Evolutionary conservation across 75 land plant species (phyloP).

Genomic region (Ceratopteris richardii): DNA sequence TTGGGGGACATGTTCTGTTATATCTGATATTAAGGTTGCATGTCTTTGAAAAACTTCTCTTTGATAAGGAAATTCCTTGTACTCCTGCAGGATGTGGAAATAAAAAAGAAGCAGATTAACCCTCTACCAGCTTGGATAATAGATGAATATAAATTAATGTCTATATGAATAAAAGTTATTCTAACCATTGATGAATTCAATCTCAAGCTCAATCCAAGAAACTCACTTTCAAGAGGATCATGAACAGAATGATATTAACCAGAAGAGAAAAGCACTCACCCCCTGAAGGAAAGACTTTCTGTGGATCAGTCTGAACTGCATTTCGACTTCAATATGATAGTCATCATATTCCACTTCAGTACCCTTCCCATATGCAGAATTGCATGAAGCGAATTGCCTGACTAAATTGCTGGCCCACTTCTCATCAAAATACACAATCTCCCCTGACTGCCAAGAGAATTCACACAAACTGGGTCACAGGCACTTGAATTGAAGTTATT

Average conservation of each 20-base stretch:
- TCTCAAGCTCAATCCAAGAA: too few relatives aligned
- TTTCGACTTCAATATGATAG: constrained; percentile 11
- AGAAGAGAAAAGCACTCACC: too few relatives aligned
- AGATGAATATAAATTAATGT: too few relatives aligned
- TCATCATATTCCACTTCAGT: constrained; percentile 15
- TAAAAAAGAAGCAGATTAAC: too few relatives aligned
- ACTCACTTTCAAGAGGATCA: too few relatives aligned
- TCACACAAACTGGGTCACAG: not conserved
- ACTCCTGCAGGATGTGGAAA: constrained; percentile 13
- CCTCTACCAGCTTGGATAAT: too few relatives aligned
- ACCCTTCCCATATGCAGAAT: constrained; percentile 6
- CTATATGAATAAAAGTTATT: too few relatives aligned
- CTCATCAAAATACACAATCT: not conserved
- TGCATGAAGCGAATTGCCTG: not conserved
- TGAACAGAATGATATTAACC: too few relatives aligned
- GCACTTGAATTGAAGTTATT: too few relatives aligned
- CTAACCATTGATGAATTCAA: too few relatives aligned
- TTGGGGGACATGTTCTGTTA: constrained; percentile 11
- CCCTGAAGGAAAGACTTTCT: constrained; percentile 11
- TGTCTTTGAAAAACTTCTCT: constrained; percentile 21
- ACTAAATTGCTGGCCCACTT: not conserved
- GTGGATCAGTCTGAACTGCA: not conserved
- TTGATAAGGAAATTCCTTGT: constrained; percentile 15
- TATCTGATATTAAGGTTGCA: constrained; percentile 22
- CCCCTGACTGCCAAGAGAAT: not conserved